These are phyloP conservation scores for Rosa multiflora DNA, from an alignment of 306 rosid genomes.

Conservation along the genomic window DNA sequence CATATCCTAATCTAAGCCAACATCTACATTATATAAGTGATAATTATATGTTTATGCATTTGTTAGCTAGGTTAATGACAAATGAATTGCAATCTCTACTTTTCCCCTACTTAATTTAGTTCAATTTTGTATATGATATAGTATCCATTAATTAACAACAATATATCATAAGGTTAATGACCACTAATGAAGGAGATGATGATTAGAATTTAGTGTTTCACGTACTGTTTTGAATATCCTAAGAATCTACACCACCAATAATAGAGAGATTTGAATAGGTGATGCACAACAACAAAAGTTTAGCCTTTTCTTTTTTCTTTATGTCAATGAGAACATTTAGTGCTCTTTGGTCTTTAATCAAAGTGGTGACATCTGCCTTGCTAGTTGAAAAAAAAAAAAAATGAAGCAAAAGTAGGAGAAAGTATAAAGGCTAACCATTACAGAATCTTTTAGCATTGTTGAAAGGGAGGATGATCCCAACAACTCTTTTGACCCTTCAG, in stretches of 20 bases:
- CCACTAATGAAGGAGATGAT: slow-evolving; percentile 4
- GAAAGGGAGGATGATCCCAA: slow-evolving; percentile 2
- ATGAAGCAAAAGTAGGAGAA: background rate
- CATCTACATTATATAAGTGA: background rate
- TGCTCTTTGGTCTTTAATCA: background rate
- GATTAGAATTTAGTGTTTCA: background rate
- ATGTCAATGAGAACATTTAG: background rate
- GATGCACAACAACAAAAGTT: background rate
- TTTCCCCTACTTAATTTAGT: background rate
- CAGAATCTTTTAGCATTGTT: background rate
- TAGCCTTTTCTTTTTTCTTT: background rate
- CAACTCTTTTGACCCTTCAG: background rate
- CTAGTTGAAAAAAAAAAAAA: background rate
- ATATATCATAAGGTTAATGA: background rate
- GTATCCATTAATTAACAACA: background rate
- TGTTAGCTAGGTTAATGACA: background rate
- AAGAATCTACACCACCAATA: slow-evolving; percentile 17
- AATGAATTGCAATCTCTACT: background rate
- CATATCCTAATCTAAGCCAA: too few species aligned
- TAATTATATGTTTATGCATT: background rate
- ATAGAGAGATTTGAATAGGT: background rate
- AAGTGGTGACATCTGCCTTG: slow-evolving; percentile 9
- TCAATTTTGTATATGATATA: background rate
- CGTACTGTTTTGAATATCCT: background rate
- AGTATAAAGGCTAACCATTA: background rate